Percentiles rank a stretch among this genome's conserved stretches.
These are phyloP conservation scores for Dillenia suffruticosa DNA, from an alignment of 164 flowering plant genomes.

Conservation along the genomic window DNA sequence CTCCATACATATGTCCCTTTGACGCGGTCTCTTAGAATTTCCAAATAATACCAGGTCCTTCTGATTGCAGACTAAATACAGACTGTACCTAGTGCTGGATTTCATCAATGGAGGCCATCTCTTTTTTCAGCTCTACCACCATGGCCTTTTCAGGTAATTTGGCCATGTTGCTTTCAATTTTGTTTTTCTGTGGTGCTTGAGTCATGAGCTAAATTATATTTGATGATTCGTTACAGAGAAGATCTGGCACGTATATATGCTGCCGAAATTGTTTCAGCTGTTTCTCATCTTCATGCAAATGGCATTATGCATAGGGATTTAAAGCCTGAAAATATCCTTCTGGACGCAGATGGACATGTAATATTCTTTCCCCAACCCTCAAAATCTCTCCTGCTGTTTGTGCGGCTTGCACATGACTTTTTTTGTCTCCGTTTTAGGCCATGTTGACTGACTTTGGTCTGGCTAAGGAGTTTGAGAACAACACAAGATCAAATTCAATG, in stretches of 20 bases:
- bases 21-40: too few relatives aligned
- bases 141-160: constrained; percentile 77
- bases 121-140: constrained; percentile 78
- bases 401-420: neutral
- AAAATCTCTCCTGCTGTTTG: constrained; percentile 5
- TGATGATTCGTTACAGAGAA: constrained; percentile 44
- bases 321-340: constrained; percentile 79
- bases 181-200: neutral
- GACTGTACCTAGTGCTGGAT: constrained; percentile 78
- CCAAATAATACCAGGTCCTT: too few relatives aligned
- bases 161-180: neutral
- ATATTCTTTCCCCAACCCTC: constrained; percentile 1
- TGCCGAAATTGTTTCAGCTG: constrained; percentile 87
- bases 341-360: constrained; percentile 85
- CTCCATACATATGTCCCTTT: too few relatives aligned
- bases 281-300: constrained; percentile 72
- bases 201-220: neutral
- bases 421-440: constrained; percentile 31
- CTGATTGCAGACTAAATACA: constrained; percentile 63
- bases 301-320: constrained; percentile 93
- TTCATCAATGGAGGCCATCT: constrained; percentile 85
- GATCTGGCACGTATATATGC: constrained; percentile 73
- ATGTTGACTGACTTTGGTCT: constrained; percentile 94
- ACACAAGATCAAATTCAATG: constrained; percentile 77
- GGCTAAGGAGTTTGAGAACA: constrained; percentile 80